Conservation (phyloP, 2,329 filamentous ascomycete species). For the Coccinonectria pachysandricola region DNA sequence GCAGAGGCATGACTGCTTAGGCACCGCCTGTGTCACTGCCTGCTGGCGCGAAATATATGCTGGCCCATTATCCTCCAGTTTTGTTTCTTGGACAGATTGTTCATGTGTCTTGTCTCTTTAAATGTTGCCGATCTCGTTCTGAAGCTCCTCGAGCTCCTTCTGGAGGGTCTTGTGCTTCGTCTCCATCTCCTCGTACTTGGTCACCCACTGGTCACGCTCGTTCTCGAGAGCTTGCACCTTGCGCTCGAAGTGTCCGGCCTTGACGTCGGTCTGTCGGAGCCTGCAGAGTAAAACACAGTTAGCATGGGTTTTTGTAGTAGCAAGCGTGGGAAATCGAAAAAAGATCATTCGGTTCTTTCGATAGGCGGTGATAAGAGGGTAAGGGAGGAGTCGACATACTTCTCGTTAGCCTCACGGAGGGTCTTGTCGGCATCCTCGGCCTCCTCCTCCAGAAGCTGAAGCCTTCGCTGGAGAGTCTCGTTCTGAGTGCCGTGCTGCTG, state of each 20-base stretch:
- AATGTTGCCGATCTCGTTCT: slow-evolving; percentile 86
- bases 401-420: slow-evolving; percentile 93
- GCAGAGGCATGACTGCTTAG: slow-evolving; percentile 11
- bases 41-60: slow-evolving; percentile 9
- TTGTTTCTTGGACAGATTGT: too few species aligned
- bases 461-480: slow-evolving; percentile 80
- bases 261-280: slow-evolving; percentile 97
- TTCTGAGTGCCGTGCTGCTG: slow-evolving; percentile 77
- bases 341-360: slow-evolving; percentile 6
- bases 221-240: slow-evolving; percentile 95
- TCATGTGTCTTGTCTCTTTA: too few species aligned
- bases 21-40: slow-evolving; percentile 2
- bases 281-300: slow-evolving; percentile 48
- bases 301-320: slow-evolving; percentile 12
- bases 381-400: slow-evolving; percentile 52
- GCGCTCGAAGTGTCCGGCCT: slow-evolving; percentile 97
- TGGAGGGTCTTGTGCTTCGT: slow-evolving; percentile 77
- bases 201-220: slow-evolving; percentile 87
- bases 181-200: slow-evolving; percentile 95
- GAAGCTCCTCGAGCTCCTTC: slow-evolving; percentile 87
- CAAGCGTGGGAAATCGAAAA: too few species aligned
- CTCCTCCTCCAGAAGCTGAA: slow-evolving; percentile 96
- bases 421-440: slow-evolving; percentile 95
- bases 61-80: too few species aligned
- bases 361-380: slow-evolving; percentile 13